Evolutionary conservation across 305 asterid genomes (phyloP).

Genomic region (Euphrasia arctica): DNA sequence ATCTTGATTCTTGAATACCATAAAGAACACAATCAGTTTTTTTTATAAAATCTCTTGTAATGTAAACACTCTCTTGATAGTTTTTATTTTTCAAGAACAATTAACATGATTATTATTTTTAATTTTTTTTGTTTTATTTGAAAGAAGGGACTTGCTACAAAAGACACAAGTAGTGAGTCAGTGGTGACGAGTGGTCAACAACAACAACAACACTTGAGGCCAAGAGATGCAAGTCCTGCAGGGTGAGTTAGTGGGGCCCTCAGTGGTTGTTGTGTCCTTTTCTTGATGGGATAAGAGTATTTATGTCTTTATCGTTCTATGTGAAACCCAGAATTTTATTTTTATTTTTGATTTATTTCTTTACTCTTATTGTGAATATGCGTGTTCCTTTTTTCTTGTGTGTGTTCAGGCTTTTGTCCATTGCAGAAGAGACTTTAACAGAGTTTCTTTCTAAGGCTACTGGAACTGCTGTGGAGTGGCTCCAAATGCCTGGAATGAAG

Average conservation of each 20-base stretch:
- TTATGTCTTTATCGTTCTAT: conserved; percentile 35
- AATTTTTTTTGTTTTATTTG: conserved; percentile 4
- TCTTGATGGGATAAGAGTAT: conserved; percentile 38
- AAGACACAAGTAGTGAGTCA: conserved; percentile 94
- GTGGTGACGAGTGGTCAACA: conserved; percentile 97
- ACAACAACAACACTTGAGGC: conserved; percentile 50
- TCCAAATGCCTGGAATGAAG: conserved; percentile 99
- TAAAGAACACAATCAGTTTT: background rate
- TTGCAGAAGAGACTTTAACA: conserved; percentile 85
- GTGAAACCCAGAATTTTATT: conserved; percentile 25
- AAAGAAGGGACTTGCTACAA: conserved; percentile 69
- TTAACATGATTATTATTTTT: conserved; percentile 2
- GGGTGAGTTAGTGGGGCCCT: conserved; percentile 62
- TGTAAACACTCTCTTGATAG: too few relatives aligned
- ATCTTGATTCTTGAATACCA: conserved; percentile 2
- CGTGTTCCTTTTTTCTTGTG: conserved; percentile 30
- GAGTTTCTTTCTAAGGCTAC: conserved; percentile 96
- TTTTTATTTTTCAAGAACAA: conserved; percentile 3
- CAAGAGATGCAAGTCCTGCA: conserved; percentile 99
- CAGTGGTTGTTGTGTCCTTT: conserved; percentile 53
- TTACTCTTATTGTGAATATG: conserved; percentile 5
- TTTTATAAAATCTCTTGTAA: too few relatives aligned
- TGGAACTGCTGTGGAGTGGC: conserved; percentile 98
- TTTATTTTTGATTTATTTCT: background rate
- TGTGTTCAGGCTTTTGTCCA: conserved; percentile 85